Conservation (phyloP, 2,329 filamentous ascomycete species). For the Xylogone sp. region DNA sequence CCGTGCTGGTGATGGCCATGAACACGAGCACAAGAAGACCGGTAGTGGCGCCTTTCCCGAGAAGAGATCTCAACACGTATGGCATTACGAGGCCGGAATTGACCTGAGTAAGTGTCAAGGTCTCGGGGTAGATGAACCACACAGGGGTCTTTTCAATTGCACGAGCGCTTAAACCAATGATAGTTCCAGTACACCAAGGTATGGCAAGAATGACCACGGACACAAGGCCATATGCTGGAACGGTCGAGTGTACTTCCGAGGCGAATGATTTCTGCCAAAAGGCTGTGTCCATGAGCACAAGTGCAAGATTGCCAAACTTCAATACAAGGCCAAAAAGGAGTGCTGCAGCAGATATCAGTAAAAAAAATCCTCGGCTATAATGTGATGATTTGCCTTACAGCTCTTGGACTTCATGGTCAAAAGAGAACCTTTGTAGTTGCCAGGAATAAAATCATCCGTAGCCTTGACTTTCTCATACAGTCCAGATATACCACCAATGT, state of each 20-base stretch:
- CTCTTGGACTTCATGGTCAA: slow-evolving; percentile 44
- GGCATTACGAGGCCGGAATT: slow-evolving; percentile 24
- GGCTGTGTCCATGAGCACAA: slow-evolving; percentile 43
- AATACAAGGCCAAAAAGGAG: slow-evolving; percentile 42
- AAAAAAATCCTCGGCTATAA: neutral
- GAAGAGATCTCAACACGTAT: slow-evolving; percentile 24
- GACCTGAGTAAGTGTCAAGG: slow-evolving; percentile 20
- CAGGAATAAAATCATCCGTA: slow-evolving; percentile 35
- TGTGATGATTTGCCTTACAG: neutral
- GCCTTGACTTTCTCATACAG: slow-evolving; percentile 44
- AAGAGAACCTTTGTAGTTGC: slow-evolving; percentile 43
- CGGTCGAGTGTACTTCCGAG: slow-evolving; percentile 41
- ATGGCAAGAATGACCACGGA: slow-evolving; percentile 46
- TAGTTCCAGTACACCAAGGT: slow-evolving; percentile 42
- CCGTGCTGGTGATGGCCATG: slow-evolving; percentile 47
- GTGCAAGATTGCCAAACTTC: slow-evolving; percentile 37
- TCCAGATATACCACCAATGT: slow-evolving; percentile 37
- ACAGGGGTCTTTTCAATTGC: slow-evolving; percentile 38
- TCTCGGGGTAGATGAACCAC: slow-evolving; percentile 34
- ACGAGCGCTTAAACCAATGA: slow-evolving; percentile 40
- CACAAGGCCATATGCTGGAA: slow-evolving; percentile 36
- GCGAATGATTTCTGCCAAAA: slow-evolving; percentile 52
- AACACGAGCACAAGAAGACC: slow-evolving; percentile 44
- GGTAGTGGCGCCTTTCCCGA: slow-evolving; percentile 23
- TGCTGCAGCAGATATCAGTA: slow-evolving; percentile 16